Base-by-base conservation (phyloP, 305 asterid genomes). In the Andrographis paniculata region DNA sequence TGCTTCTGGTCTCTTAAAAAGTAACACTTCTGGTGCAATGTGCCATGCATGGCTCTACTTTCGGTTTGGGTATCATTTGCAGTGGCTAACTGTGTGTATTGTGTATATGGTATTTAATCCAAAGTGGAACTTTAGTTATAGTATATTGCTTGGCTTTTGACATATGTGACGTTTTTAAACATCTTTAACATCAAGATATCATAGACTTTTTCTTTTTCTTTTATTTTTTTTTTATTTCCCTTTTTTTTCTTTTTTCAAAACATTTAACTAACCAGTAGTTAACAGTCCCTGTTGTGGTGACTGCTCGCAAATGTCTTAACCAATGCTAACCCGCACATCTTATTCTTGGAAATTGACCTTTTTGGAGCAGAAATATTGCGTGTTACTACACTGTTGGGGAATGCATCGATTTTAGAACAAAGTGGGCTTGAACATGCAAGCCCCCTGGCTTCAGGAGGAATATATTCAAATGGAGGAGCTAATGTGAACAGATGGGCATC, bases 391-490 rank as follows among this genome's bases (percentile, higher is more conserved):
- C 65, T 87, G 78, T 87, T 92, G 97, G 94, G 86, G 95, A 92
- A 80, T 80, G 94, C 97, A 71, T 84, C 99, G 45, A 82, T 87
- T 77, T 81, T 92, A 92, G 99, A 82, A 83, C 99, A 87, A 73
- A 84, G 84, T 77, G 96, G 94, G 92, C 77, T 87, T 78, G 95
- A 84, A 81, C 94, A 77, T 78, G 94, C 95, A 58, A 87, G 94
- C 94, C 99, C 95, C 84, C 73, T 91, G 87, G 94, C 96, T 48
- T 80, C 96, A 66, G 97, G 97, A 74, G 95, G 99, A 74, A 53
- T 84, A 50, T 81, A 53, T 84, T 81, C 99, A 78, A 75, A 92
- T 68, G 95, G 91, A 84, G 95, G 99, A 81, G 95, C 99, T 82
- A 87, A 84, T 60, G 65, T 77, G 95, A 89, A 79, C 99, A 79